Conservation (phyloP, 495 filamentous ascomycete species). For the Podospora pseudopauciseta region DNA sequence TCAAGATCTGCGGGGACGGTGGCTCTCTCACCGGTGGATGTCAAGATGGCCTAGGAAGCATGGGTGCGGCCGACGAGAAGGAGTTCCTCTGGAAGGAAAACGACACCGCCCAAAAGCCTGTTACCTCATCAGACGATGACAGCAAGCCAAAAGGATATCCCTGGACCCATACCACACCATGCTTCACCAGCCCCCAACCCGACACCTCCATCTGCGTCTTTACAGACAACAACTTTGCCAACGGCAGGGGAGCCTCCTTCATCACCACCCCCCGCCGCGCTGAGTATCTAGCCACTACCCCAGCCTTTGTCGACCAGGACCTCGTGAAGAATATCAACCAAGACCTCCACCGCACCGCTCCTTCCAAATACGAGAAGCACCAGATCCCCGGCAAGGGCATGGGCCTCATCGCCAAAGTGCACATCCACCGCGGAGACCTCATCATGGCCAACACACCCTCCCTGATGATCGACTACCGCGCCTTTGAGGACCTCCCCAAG, state of each 20-base stretch:
- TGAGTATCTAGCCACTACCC: slow-evolving; percentile 21
- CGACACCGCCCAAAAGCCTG: background rate
- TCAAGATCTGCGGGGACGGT: slow-evolving; percentile 7
- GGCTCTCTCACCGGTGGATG: slow-evolving; percentile 2
- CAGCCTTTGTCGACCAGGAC: slow-evolving; percentile 27
- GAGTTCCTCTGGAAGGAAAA: background rate
- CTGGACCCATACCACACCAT: slow-evolving; percentile 31
- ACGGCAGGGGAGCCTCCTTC: slow-evolving; percentile 32
- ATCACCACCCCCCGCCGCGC: slow-evolving; percentile 29
- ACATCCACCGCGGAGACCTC: slow-evolving; percentile 30
- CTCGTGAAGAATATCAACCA: slow-evolving; percentile 24
- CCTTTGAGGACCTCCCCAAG: slow-evolving; percentile 28
- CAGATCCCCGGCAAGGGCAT: slow-evolving; percentile 37
- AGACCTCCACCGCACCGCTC: slow-evolving; percentile 20
- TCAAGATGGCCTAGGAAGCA: background rate
- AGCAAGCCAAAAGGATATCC: slow-evolving; percentile 12
- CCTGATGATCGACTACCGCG: slow-evolving; percentile 35
- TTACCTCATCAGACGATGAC: slow-evolving; percentile 20
- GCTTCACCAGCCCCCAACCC: slow-evolving; percentile 21
- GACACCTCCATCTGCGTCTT: slow-evolving; percentile 30
- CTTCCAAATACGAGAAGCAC: slow-evolving; percentile 26
- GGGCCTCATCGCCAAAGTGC: slow-evolving; percentile 30
- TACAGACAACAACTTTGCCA: slow-evolving; percentile 30
- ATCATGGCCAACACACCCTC: slow-evolving; percentile 38
- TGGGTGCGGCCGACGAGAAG: slow-evolving; percentile 3